These are phyloP conservation scores for Pyrus communis DNA, from an alignment of 306 rosid species.

Conservation along the genomic window DNA sequence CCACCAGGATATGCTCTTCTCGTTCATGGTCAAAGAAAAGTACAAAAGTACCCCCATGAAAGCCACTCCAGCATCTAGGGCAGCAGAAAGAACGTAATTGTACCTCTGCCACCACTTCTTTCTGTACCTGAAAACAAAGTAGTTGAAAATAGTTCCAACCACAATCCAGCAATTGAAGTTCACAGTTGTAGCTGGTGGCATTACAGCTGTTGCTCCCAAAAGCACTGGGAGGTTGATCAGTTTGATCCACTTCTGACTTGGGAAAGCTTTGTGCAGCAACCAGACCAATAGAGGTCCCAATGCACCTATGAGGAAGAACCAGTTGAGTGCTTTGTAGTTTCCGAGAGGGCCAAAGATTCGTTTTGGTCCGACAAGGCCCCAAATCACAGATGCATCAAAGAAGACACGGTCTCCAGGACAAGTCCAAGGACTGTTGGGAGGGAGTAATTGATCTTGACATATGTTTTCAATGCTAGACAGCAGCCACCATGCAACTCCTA, in stretches of 20 bases:
- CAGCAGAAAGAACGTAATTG: conserved; percentile 33
- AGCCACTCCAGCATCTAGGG: conserved; percentile 35
- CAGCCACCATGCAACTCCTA: conserved; percentile 31
- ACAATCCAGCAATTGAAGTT: conserved; percentile 31
- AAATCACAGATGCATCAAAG: conserved; percentile 28
- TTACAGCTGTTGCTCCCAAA: conserved; percentile 14
- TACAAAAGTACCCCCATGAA: conserved; percentile 45
- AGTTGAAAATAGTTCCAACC: conserved; percentile 19
- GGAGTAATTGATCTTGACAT: conserved; percentile 23
- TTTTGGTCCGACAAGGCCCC: conserved; percentile 32
- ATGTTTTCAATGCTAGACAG: conserved; percentile 15
- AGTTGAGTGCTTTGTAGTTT: conserved; percentile 22
- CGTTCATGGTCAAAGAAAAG: conserved; percentile 22
- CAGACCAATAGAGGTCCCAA: conserved; percentile 24
- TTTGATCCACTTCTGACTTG: conserved; percentile 17
- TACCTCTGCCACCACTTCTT: conserved; percentile 35
- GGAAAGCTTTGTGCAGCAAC: conserved; percentile 24
- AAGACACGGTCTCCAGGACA: conserved; percentile 24
- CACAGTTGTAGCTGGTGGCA: conserved; percentile 33
- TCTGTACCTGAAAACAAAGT: conserved; percentile 23
- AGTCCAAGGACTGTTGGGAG: conserved; percentile 27
- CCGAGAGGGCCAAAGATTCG: conserved; percentile 23
- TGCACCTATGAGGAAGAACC: conserved; percentile 27
- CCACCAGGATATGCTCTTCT: conserved; percentile 37
- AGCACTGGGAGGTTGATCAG: conserved; percentile 32